phyloP scores from a whole-genome alignment of 2,329 filamentous ascomycete species.

The Aspergillus transmontanensis region DNA sequence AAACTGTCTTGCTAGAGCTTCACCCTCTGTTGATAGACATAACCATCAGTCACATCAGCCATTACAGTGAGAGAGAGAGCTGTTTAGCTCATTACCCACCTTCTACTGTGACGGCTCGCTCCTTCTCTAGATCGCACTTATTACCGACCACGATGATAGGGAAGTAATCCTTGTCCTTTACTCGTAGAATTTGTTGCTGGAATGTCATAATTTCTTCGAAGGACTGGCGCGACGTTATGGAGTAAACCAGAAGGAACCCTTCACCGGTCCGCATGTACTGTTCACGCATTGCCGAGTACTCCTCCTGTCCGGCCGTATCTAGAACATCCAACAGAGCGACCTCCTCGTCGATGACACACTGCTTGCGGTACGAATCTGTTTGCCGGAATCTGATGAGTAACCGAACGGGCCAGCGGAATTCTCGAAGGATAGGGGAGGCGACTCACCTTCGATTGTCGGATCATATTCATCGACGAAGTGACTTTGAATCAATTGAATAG shows the following conservation, averaged over 20 bases:
- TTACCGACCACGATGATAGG: slow-evolving; percentile 98
- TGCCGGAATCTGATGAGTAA: background rate
- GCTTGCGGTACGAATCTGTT: slow-evolving; percentile 97
- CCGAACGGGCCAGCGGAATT: background rate
- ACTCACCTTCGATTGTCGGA: slow-evolving; percentile 89
- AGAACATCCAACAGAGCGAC: slow-evolving; percentile 96
- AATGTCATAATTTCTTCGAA: slow-evolving; percentile 99
- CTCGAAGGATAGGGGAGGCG: slow-evolving; percentile 16
- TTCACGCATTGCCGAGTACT: slow-evolving; percentile 99
- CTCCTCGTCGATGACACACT: slow-evolving; percentile 98
- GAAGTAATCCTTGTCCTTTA: slow-evolving; percentile 99
- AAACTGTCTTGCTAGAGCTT: slow-evolving; percentile 81
- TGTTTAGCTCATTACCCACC: slow-evolving; percentile 58
- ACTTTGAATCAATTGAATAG: slow-evolving; percentile 91
- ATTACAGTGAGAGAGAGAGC: background rate
- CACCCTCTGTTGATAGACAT: slow-evolving; percentile 68
- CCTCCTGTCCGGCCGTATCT: slow-evolving; percentile 97
- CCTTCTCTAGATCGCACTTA: slow-evolving; percentile 96
- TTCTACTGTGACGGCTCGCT: slow-evolving; percentile 88
- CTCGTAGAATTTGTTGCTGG: slow-evolving; percentile 95
- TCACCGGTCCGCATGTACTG: slow-evolving; percentile 99
- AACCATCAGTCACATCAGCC: background rate
- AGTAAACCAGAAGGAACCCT: slow-evolving; percentile 96
- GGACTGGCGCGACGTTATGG: slow-evolving; percentile 94
- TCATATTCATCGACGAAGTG: slow-evolving; percentile 99